Base-by-base conservation (phyloP, 2,329 filamentous ascomycete genomes). In the Penicillium freii region DNA sequence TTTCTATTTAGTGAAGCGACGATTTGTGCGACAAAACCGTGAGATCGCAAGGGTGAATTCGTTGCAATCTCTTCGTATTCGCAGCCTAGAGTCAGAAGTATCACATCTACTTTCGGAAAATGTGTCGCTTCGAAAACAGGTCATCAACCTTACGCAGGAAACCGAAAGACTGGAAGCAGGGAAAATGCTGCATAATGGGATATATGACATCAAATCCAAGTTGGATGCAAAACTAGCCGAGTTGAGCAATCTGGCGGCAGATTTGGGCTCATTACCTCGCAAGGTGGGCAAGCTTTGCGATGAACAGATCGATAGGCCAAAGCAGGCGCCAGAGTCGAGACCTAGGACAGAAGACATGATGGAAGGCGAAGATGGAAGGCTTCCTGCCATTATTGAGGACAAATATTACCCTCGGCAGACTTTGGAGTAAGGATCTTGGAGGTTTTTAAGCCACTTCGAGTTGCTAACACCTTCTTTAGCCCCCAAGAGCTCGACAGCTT, bases 31-130 rank as follows among this genome's bases (percentile, higher is more conserved):
- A 54, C 85, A 88, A 69, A 88, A 88, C 69, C 83, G 85, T 64
- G 85, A 88, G 69, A 83, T 88, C 57, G 84, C 85, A 57, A 80
- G 83, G 62, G 83, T 79, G 59, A 87, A 88, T 67, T 87, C 85
- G 7, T 81, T 80, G 54, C 85, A 88, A 70, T 86, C 84, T 4
- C 77, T 87, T 48, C 84, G 84, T 47, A 87, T 88, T 58, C 83
- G 85, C 57, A 82, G 77, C 55, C 78, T 88, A 50, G 85, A 88
- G 69, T 77, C 80, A n/a, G 85, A 88, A 66, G 78, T 84, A 39
- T 81, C 83, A 39, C 80, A 83, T 49, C 76, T 88, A 10, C 76
- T 87, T 40, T 77, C 81, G 29, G 84, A 87, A 58, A 87, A 87
- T 63, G 75, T 86, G 21, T 77, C 80, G 3, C 75, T 88, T 9